Percentiles rank a stretch among this genome's conserved stretches.
Evolutionary conservation across 108 stramenopile genomes (phyloP).

Genomic region (Aurantiochytrium sp.): DNA sequence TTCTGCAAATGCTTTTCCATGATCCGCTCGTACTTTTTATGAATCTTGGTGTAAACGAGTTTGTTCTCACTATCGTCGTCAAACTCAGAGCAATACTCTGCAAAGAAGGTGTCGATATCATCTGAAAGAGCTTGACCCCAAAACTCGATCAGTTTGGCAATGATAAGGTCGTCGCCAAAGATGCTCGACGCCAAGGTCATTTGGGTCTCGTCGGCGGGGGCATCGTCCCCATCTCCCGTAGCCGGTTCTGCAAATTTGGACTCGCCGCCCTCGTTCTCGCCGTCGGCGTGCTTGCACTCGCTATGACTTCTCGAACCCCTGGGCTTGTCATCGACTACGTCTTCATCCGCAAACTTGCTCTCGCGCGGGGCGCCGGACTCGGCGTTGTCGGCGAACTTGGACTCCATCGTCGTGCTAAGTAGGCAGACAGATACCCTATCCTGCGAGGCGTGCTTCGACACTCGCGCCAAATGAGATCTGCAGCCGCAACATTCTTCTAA

Average conservation of each 20-base stretch:
- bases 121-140: neutral
- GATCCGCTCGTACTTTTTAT: neutral
- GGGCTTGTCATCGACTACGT: neutral
- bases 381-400: neutral
- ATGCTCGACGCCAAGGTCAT: neutral
- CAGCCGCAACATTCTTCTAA: too few relatives aligned
- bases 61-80: constrained; percentile 2
- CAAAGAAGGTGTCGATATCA: constrained; percentile 12
- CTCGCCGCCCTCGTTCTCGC: neutral
- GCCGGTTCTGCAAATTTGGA: neutral
- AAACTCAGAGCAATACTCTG: neutral
- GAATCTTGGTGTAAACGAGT: neutral
- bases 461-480: too few relatives aligned
- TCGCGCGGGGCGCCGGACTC: neutral
- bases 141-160: neutral
- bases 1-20: constrained; percentile 1
- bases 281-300: neutral
- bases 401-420: neutral
- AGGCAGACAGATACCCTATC: too few relatives aligned
- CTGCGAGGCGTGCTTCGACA: too few relatives aligned
- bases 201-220: neutral
- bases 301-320: neutral
- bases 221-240: neutral
- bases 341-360: constrained; percentile 1
- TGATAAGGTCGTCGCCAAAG: neutral